Evolutionary conservation across 306 rosid species (phyloP), one percentile per base, ranked within the genome.

Genomic region (Gleditsia sinensis): DNA sequence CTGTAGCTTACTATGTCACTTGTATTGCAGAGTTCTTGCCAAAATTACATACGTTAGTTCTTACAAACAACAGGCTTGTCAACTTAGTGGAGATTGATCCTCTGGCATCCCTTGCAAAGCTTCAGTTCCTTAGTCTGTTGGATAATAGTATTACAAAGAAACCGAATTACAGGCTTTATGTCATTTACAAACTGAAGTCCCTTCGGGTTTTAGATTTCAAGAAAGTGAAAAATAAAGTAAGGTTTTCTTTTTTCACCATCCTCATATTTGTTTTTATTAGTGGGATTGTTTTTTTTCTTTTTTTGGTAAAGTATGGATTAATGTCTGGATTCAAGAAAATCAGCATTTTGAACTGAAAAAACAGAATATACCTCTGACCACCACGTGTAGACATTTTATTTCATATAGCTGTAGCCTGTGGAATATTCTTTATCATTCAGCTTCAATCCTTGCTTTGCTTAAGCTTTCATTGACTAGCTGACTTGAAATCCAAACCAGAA

Each of bases 81-180:
- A 94, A 94, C 92, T 81, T 94, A 74, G 89, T 81, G 24, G 98
- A 94, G 86, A 94, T 94, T 56, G 96, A 94, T 75, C 98, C 98
- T 37, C 79, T 94, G 21, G 87, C 83, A 0, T 88, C 96, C 74
- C 96, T 94, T 65, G 67, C 89, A 2, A 91, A 85, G 85, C 88
- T 94, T 69, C 94, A 89, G 86, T 85, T 82, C 69, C 97, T 94
- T 68, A 91, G 94, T 78, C 83, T 94, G 45, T 74, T 94, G 79
- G 98, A 94, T 83, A 94, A 94, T 81, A 89, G 79, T 76, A 85
- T 94, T 71, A 94, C 97, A 0, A 94, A 94, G 89, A 91, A 91
- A 67, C 81, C 91, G 1, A 88, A 91, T 74, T 94, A 94, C 69
- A 85, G 98, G 85, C 88, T 91, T 54, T 94, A 94, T 43, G 92